A percentile compares a stretch with the other conserved stretches of the same genome.
Conservation (phyloP, 1,284 basidiomycete species). For the Melampsora americana region DNA sequence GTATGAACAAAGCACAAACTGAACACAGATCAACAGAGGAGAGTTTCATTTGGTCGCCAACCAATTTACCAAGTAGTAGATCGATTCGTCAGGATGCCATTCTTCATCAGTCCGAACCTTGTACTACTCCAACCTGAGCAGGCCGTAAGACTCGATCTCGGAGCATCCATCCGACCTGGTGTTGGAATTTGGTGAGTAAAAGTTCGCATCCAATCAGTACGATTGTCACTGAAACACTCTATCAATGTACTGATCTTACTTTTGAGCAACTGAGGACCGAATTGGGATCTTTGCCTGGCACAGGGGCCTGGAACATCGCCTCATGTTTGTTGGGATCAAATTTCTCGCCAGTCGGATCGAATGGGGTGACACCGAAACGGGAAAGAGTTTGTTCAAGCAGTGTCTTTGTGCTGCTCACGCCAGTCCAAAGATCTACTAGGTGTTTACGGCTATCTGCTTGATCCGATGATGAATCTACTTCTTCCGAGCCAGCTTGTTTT, state of each 20-base stretch:
- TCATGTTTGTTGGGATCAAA: slow-evolving; percentile 96
- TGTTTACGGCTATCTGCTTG: slow-evolving; percentile 56
- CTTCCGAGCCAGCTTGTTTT: background rate
- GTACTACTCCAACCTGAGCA: slow-evolving; percentile 91
- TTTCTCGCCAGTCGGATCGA: slow-evolving; percentile 83
- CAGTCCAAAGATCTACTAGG: slow-evolving; percentile 71
- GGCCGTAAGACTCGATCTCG: slow-evolving; percentile 87
- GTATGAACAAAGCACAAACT: background rate
- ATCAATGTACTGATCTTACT: slow-evolving; percentile 61
- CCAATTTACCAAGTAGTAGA: too few species aligned
- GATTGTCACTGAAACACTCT: background rate
- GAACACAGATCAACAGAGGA: background rate
- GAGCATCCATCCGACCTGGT: slow-evolving; percentile 62
- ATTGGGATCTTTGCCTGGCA: slow-evolving; percentile 77
- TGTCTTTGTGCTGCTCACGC: slow-evolving; percentile 88
- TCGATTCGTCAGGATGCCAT: too few species aligned
- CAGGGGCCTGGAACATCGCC: slow-evolving; percentile 90
- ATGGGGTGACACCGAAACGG: slow-evolving; percentile 84
- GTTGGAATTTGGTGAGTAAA: background rate
- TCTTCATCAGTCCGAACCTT: slow-evolving; percentile 47
- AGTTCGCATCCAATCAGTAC: background rate
- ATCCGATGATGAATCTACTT: background rate
- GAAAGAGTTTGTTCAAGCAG: slow-evolving; percentile 82
- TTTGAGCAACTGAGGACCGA: slow-evolving; percentile 89
- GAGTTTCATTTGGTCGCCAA: too few species aligned